A percentile compares a stretch with the other conserved stretches of the same genome.
Evolutionary conservation across 1,284 basidiomycete species (phyloP).

Genomic region (Wallemia ichthyophaga): DNA sequence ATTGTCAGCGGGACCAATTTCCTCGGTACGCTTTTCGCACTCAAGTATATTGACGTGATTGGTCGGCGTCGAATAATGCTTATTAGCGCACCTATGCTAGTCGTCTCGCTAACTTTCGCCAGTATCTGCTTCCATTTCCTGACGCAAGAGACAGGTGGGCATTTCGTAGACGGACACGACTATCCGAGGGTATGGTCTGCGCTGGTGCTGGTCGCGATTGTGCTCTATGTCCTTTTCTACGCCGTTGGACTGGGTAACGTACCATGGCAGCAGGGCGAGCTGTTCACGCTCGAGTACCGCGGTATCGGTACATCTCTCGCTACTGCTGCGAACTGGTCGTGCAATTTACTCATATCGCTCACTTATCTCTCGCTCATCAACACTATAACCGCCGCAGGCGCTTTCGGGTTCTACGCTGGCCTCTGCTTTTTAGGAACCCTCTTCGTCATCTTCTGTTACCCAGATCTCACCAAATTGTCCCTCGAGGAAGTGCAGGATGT

Average conservation of each 20-base stretch:
- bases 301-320: neutral
- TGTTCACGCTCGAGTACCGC: conserved; percentile 22
- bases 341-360: neutral
- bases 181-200: conserved; percentile 36
- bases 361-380: conserved; percentile 42
- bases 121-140: conserved; percentile 43
- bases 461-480: conserved; percentile 23
- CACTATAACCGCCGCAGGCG: conserved; percentile 39
- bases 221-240: conserved; percentile 51
- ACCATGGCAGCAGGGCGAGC: conserved; percentile 62
- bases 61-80: conserved; percentile 48
- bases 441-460: conserved; percentile 28
- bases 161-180: conserved; percentile 29
- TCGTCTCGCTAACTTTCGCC: conserved; percentile 34
- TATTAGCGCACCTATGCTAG: conserved; percentile 44
- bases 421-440: conserved; percentile 37
- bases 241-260: conserved; percentile 25
- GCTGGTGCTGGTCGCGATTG: conserved; percentile 44
- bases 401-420: conserved; percentile 49
- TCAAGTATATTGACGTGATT: conserved; percentile 41
- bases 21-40: conserved; percentile 44
- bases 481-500: conserved; percentile 34
- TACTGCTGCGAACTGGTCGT: neutral
- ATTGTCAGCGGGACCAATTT: conserved; percentile 53
- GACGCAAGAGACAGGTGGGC: conserved; percentile 32